A percentile compares a stretch with the other conserved stretches of the same genome.
Evolutionary conservation across 345 rosid species (phyloP).

Genomic region (Linum tenue): DNA sequence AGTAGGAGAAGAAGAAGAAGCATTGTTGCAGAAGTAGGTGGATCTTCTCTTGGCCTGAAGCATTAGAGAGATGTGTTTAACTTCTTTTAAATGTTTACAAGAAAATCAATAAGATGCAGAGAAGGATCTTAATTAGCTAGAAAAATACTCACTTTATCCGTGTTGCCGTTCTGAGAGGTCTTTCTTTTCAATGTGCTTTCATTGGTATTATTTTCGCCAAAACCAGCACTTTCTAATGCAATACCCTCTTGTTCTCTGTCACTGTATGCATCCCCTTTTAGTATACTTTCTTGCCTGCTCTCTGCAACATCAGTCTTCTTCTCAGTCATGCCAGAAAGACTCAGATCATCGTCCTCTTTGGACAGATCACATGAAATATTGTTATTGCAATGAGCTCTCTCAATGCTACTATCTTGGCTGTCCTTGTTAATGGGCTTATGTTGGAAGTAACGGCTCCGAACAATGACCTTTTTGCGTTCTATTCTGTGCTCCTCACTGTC

Average conservation of each 20-base stretch:
- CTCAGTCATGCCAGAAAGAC: slow-evolving; percentile 20
- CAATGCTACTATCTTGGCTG: slow-evolving; percentile 8
- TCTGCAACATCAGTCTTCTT: slow-evolving; percentile 12
- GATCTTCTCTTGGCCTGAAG: slow-evolving; percentile 50
- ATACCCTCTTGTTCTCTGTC: slow-evolving; percentile 32
- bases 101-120: slow-evolving; percentile 1
- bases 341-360: slow-evolving; percentile 23
- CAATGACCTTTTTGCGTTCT: slow-evolving; percentile 1
- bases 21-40: slow-evolving; percentile 36
- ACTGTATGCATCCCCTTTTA: slow-evolving; percentile 7
- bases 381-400: not conserved
- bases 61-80: slow-evolving; percentile 6
- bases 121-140: not conserved
- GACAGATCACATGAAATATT: slow-evolving; percentile 21
- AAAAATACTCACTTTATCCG: too few relatives aligned
- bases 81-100: too few relatives aligned
- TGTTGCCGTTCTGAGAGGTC: slow-evolving; percentile 22
- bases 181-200: slow-evolving; percentile 50
- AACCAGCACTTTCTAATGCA: slow-evolving; percentile 15
- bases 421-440: slow-evolving; percentile 10
- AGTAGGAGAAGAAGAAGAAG: slow-evolving; percentile 12
- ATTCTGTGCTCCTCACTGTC: slow-evolving; percentile 12
- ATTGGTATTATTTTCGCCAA: slow-evolving; percentile 12
- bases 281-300: too few relatives aligned
- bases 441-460: slow-evolving; percentile 19